Evolutionary conservation across 2,329 filamentous ascomycete species (phyloP).

Genomic region (Thielaviopsis ethacetica): DNA sequence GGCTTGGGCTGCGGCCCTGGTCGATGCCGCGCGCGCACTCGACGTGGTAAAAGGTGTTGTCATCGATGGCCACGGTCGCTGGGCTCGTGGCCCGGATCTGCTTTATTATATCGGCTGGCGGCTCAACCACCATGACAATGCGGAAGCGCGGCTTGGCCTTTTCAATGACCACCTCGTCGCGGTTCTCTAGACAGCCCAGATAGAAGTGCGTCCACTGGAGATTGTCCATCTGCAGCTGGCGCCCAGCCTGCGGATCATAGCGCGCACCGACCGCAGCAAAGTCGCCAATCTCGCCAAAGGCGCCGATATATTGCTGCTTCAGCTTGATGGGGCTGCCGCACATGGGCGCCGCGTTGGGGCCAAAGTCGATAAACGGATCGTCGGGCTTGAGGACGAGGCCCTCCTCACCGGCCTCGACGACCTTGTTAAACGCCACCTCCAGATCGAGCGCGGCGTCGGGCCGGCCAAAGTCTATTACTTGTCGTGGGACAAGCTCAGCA

Average conservation of each 20-base stretch:
- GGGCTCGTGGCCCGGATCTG: slow-evolving; percentile 32
- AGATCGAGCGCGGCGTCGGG: slow-evolving; percentile 35
- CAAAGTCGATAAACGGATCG: slow-evolving; percentile 54
- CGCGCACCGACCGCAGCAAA: slow-evolving; percentile 64
- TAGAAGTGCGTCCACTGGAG: slow-evolving; percentile 68
- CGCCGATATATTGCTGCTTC: slow-evolving; percentile 69
- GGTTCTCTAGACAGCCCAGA: slow-evolving; percentile 60
- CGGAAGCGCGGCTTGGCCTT: slow-evolving; percentile 42
- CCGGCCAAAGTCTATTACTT: slow-evolving; percentile 48
- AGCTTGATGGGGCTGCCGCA: slow-evolving; percentile 54
- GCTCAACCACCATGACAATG: slow-evolving; percentile 46
- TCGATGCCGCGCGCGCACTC: slow-evolving; percentile 29
- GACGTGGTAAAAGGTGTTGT: slow-evolving; percentile 28
- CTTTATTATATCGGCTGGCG: slow-evolving; percentile 34
- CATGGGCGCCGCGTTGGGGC: slow-evolving; percentile 3
- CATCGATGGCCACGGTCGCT: slow-evolving; percentile 21
- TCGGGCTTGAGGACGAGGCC: slow-evolving; percentile 70
- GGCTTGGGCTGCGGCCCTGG: slow-evolving; percentile 25
- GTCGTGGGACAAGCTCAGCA: slow-evolving; percentile 49
- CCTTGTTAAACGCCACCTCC: slow-evolving; percentile 47
- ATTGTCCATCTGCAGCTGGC: slow-evolving; percentile 32
- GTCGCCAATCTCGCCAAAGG: slow-evolving; percentile 68
- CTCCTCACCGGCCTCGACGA: slow-evolving; percentile 52
- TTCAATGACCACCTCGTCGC: slow-evolving; percentile 36
- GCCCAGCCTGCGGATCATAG: slow-evolving; percentile 48